Evolutionary conservation across 2,329 filamentous ascomycete species (phyloP).

Genomic region (Fusarium stilboides): DNA sequence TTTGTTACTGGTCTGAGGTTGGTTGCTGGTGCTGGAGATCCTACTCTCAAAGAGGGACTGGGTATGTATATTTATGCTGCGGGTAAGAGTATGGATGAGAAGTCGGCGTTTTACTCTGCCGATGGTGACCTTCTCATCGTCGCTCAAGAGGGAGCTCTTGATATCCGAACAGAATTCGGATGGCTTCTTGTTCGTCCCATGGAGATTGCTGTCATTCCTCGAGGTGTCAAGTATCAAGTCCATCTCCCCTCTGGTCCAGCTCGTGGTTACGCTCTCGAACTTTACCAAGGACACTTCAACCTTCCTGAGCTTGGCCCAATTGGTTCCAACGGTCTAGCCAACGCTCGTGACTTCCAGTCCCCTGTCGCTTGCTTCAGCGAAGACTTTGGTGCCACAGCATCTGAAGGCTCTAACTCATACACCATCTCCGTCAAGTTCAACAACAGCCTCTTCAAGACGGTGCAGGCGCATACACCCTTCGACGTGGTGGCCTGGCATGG

Average conservation of each 20-base stretch:
- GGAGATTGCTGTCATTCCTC: conserved; percentile 83
- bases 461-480: conserved; percentile 80
- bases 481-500: conserved; percentile 88
- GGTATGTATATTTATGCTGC: conserved; percentile 87
- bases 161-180: conserved; percentile 84
- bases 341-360: conserved; percentile 81
- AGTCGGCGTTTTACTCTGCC: conserved; percentile 85
- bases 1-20: conserved; percentile 75
- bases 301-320: conserved; percentile 82
- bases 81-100: conserved; percentile 81
- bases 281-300: conserved; percentile 80
- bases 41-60: conserved; percentile 82
- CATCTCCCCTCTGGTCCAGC: conserved; percentile 73
- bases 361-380: conserved; percentile 79
- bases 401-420: conserved; percentile 57
- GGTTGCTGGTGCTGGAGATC: conserved; percentile 84
- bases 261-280: conserved; percentile 81
- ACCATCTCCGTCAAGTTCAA: conserved; percentile 76
- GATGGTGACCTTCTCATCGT: conserved; percentile 86
- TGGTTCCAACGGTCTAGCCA: conserved; percentile 81
- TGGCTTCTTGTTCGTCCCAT: conserved; percentile 81
- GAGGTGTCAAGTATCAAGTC: conserved; percentile 82
- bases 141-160: conserved; percentile 79
- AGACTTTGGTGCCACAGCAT: conserved; percentile 63
- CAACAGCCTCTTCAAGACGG: conserved; percentile 75